Base-by-base conservation (phyloP, 148 eudicot genomes). In the Oxyria digyna region DNA sequence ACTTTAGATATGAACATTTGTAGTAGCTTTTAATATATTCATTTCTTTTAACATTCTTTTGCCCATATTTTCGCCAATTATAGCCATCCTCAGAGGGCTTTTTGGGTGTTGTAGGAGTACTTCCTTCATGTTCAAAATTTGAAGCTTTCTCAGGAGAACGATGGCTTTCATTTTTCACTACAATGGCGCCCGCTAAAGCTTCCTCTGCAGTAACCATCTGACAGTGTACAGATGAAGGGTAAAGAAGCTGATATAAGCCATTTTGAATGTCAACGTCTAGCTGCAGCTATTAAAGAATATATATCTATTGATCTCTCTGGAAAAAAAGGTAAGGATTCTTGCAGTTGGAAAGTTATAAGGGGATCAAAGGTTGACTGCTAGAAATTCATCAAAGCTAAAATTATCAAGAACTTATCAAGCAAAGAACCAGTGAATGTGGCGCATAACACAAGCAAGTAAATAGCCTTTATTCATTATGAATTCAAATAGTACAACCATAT, bases 41-140 rank as follows among this genome's bases (percentile, higher is more conserved):
- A 76, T 88, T 90, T 76, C 97, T 92, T 80, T 81, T 88, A 32
- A 94, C 96, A 71, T 82, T 76, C 73, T 94, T 94, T 69, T 94
- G 99, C 69, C 99, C 99, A 79, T 94, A 94, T 76, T 91, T 94
- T 77, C 99, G 69, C 99, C 99, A 94, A 76, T 85, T 91, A 75
- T 86, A 94, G 67, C 99, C 99, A 76, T 94, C 99, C 68, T 86
- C 89, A 20, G 80, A 81, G 62, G 87, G 85, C 75, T 87, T 90
- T 72, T 85, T 91, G 48, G 81, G 85, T 46, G 69, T 50, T 69
- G 75, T 77, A 32, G 85, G 48, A 26, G 82, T 42, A 37, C 68
- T 78, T 31, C 73, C 76, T 70, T 76, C 89, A 78, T 54, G 78
- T 74, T 75, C 83, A 77, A 78, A 62, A 26, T 72, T 78, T 42